Conservation (phyloP, 2,329 filamentous ascomycete species). For the Ophiosphaerella herpotricha region DNA sequence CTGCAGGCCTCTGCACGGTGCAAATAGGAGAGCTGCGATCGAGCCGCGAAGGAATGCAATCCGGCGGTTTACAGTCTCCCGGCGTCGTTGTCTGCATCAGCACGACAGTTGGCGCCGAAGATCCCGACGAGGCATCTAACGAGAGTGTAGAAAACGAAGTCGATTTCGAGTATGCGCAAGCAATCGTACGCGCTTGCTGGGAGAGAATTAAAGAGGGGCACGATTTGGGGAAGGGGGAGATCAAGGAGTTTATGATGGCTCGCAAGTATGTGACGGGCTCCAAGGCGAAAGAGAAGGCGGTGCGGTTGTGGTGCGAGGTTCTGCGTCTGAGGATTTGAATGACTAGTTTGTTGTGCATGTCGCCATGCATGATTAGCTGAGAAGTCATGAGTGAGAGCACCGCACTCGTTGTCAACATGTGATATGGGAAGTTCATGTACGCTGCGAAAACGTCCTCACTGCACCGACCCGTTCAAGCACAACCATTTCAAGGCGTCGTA, state of each 20-base stretch:
- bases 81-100: constrained; percentile 38
- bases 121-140: constrained; percentile 4
- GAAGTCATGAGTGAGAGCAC: too few species aligned
- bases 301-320: constrained; percentile 43
- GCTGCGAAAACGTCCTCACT: too few species aligned
- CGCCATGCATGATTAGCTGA: background rate
- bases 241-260: constrained; percentile 34
- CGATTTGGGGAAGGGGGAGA: constrained; percentile 32
- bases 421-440: too few species aligned
- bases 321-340: constrained; percentile 32
- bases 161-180: constrained; percentile 30
- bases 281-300: constrained; percentile 24
- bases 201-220: constrained; percentile 21
- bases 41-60: constrained; percentile 22
- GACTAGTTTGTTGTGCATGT: background rate
- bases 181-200: constrained; percentile 33
- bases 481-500: background rate
- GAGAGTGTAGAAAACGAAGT: constrained; percentile 11
- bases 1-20: constrained; percentile 28
- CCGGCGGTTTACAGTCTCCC: constrained; percentile 21
- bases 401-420: too few species aligned
- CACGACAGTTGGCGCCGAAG: constrained; percentile 14
- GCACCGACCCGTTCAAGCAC: too few species aligned
- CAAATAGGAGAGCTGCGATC: constrained; percentile 34
- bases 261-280: constrained; percentile 3